Base-by-base conservation (phyloP, 352 stramenopile species). In the Globisporangium camurandrum region DNA sequence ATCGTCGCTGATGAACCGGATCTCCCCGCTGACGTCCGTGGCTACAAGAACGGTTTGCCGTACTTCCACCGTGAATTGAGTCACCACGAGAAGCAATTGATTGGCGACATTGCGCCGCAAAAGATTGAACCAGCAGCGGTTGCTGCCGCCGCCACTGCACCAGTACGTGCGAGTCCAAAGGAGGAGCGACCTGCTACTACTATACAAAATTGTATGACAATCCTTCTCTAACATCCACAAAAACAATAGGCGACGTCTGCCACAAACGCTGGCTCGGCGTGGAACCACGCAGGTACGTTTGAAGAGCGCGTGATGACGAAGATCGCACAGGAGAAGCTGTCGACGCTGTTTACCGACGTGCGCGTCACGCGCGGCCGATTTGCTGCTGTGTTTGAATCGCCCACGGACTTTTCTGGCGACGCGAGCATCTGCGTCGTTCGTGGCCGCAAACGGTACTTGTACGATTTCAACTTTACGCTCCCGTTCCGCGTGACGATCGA, bases 31-130 rank as follows among this genome's bases (percentile, higher is more conserved):
- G 60, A 90, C 22, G 65, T 86, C 55, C 69, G 72, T 22, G 81
- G 81, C 20, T 93, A 93, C 66, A 90, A 89, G 73, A 90, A 93
- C 50, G 81, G 81, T 0, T 27, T 90, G 43, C 81, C 81, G 23
- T 99, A 98, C 61, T 99, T 99, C 71, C 96, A 99, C 66, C 91
- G 96, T 54, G 95, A 99, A 65, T 67, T 98, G 31, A 94, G 86
- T 10, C 93, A 97, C 60, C 84, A 98, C 54, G 91, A 95, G 33
- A 98, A 98, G 62, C 76, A 66, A 39, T 88, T 99, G 64, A 97
- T 97, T 53, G 95, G 98, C 50, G 98, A 99, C 66, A 97, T 93
- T 56, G 79, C 81, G 30, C 85, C 83, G 0, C 83, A 95, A 67
- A 90, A 91, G 61, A 83, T 91, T 31, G 72, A 84, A 45, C 47